These are phyloP conservation scores for Calocybe gangraenosa DNA, from an alignment of 768 basidiomycete genomes.

Conservation along the genomic window DNA sequence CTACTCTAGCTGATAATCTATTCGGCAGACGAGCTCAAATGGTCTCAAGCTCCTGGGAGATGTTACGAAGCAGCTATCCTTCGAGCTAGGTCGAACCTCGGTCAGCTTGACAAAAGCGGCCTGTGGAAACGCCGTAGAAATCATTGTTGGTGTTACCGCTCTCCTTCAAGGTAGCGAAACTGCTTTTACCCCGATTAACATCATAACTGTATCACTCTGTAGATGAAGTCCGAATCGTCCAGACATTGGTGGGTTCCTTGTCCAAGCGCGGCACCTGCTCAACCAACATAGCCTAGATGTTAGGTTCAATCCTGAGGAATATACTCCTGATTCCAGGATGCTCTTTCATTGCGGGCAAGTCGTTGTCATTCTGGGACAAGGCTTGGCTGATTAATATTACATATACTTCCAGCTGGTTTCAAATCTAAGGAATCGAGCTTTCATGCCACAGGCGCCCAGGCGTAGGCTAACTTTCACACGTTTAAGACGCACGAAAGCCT, in stretches of 20 bases:
- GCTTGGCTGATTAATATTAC: background rate
- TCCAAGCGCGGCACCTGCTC: background rate
- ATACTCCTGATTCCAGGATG: slow-evolving; percentile 86
- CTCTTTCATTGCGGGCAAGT: slow-evolving; percentile 78
- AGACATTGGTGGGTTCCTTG: slow-evolving; percentile 65
- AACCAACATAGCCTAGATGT: slow-evolving; percentile 46
- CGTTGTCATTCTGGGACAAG: background rate
- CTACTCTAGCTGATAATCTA: slow-evolving; percentile 1
- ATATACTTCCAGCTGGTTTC: slow-evolving; percentile 51
- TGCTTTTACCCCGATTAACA: no score
- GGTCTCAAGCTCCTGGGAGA: slow-evolving; percentile 63
- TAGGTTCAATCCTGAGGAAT: slow-evolving; percentile 90
- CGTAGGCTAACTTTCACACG: slow-evolving; percentile 43
- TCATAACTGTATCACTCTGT: background rate
- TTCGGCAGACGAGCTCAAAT: slow-evolving; percentile 4
- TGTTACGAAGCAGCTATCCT: slow-evolving; percentile 76
- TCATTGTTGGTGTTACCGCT: slow-evolving; percentile 86
- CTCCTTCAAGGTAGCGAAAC: slow-evolving; percentile 57
- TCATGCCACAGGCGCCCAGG: slow-evolving; percentile 84
- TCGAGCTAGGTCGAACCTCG: slow-evolving; percentile 77
- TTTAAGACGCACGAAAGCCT: background rate
- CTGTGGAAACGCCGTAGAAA: slow-evolving; percentile 82
- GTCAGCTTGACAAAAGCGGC: slow-evolving; percentile 85
- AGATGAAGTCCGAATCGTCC: slow-evolving; percentile 85
- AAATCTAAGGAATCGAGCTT: slow-evolving; percentile 67